Base-by-base conservation (phyloP, 768 basidiomycete genomes). In the Podaxis mareebaensis region DNA sequence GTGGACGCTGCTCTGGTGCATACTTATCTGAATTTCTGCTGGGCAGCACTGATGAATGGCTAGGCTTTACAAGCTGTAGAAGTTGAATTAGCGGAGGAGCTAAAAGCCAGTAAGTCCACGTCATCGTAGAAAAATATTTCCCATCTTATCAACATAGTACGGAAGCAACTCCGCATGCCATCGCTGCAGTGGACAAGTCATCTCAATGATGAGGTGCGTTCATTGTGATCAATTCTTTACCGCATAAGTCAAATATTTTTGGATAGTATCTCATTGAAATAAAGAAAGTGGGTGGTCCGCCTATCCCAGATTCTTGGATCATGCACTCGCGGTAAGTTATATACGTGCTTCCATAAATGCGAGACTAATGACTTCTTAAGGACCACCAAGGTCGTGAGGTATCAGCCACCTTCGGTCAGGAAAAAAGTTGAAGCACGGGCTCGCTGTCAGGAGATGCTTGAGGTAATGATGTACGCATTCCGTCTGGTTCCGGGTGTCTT, bases 261-360 rank as follows among this genome's bases (percentile, higher is more conserved):
- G 44, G 42, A 53, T 44, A 97, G 89, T 96, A 85, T 72, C 78
- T 97, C 10, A 79, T 96, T 10, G 93, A 96, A 73, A 75, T 96
- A 24, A 88, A 85, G 64, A 87, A 85, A 58, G 73, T 66, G 15
- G 79, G 83, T 72, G 71, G 87, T 74, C 66, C 82, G 76, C 76
- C 76, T 6, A 79, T 85, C 46, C 83, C 84, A 8, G 77, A 76
- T 22, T 70, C 73, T 42, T 96, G 93, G 92, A 74, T 80, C 11
- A 71, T 87, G 52, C 79, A 93, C 52, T 90, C 89, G 17, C 87
- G 84, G 91, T 90, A 70, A 38, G 67, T 68, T 3, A 12, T 49
- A 38, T 4, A 13, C 3, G 15, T 42, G 2, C 26, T 12, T 38
- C 36, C 15, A 20, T 3, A 2, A 24, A 13, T 15, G 11, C 10